Evolutionary conservation across 2,329 filamentous ascomycete species (phyloP), one percentile per base, ranked within the genome.

Genomic region (Alternaria gaisen): DNA sequence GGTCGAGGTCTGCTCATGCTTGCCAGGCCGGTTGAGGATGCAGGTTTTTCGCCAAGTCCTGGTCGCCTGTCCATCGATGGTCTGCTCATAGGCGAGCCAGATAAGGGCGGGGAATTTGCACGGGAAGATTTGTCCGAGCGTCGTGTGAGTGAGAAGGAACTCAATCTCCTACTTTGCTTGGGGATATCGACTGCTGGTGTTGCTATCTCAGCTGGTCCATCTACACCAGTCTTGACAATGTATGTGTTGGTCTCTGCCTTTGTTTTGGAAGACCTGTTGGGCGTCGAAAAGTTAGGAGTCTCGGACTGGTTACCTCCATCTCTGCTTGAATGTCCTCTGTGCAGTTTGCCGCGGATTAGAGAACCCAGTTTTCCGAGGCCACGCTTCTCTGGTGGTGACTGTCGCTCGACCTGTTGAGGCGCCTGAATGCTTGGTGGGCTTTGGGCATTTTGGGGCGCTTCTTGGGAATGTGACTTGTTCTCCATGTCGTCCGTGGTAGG

Each of bases 111-210:
- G 2, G 77, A 77, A 59, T 76, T 74, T 24, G 74, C 73, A 11
- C 73, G 73, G 8, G 79, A 80, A 2, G 74, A 76, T 30, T 70
- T 71, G 41, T 79, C 77, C 2, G 80, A 77, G 43, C 72, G 76
- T 20, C 74, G 71, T 4, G 79, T 77, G 1, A 79, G 69, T 1
- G 79, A 79, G 48, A 80, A 79, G 4, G 79, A 74, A 57, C 74
- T 78, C 22, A 78, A 62, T 36, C 78, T 66, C 34, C 76, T 63
- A 42, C 68, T 61, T 41, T 63, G 66, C 59, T 66, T 72, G 40
- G 70, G 67, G 34, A 72, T 68, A 24, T 72, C 68, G 14, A 74
- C 62, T 4, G 68, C 66, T 3, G 69, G 66, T 12, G 67, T 61
- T 28, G 72, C 62, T 2, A 71, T 58, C 38, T 73, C 70, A 14